Evolutionary conservation across 2,329 filamentous ascomycete species (phyloP).

Genomic region (Berkeleyomyces basicola): DNA sequence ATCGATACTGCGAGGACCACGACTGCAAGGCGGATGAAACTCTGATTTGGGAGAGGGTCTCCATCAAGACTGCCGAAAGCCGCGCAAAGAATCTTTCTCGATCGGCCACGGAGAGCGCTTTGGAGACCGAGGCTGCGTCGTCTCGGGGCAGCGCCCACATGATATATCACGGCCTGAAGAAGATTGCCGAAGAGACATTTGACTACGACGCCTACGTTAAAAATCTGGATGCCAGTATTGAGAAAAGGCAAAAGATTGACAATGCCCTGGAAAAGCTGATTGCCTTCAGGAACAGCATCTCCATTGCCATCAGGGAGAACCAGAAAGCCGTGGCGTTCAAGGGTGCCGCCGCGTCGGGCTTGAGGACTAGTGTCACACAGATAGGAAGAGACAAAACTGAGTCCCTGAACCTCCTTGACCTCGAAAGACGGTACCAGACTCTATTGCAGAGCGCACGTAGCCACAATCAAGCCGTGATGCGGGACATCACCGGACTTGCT

Average conservation of each 20-base stretch:
- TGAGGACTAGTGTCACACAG: too few species aligned
- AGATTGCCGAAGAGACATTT: not conserved
- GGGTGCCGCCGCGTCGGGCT: not conserved
- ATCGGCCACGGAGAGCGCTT: not conserved
- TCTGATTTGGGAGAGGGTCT: not conserved
- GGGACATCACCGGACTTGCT: not conserved
- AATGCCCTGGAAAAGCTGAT: not conserved
- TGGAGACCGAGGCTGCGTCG: not conserved
- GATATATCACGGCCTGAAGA: not conserved
- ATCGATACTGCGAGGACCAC: not conserved
- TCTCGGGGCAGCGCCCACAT: not conserved
- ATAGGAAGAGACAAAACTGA: not conserved
- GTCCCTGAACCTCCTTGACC: not conserved
- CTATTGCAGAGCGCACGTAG: not conserved
- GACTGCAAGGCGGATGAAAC: not conserved
- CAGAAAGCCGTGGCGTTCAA: too few species aligned
- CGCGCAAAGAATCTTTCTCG: not conserved
- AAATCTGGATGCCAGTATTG: not conserved
- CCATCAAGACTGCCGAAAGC: not conserved
- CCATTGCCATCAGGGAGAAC: not conserved
- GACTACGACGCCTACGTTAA: not conserved
- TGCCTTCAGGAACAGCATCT: not conserved
- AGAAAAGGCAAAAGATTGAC: not conserved
- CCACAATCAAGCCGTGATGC: not conserved
- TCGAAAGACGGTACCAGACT: not conserved